A percentile compares a stretch with the other conserved stretches of the same genome.
phyloP scores from a whole-genome alignment of 805 yeast genomes.

The Cyberlindnera galapagoensis region DNA sequence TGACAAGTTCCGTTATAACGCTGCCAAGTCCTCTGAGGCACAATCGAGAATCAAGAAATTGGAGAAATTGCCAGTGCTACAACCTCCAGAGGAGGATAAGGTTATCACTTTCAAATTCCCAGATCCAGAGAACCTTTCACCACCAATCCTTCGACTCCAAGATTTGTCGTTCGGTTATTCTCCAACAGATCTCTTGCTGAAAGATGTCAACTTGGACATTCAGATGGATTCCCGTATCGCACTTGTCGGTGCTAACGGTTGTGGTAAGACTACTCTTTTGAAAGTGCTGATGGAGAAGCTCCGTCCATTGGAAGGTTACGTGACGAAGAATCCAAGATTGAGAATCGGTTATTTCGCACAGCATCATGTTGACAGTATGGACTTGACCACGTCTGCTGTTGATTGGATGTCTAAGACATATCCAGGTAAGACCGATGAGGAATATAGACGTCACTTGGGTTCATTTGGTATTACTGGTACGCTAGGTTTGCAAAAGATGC shows the following conservation, averaged over 20 bases:
- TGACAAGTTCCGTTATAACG: conserved; percentile 95
- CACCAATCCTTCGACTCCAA: conserved; percentile 86
- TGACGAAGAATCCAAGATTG: conserved; percentile 75
- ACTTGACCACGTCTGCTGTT: conserved; percentile 75
- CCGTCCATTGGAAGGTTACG: conserved; percentile 69
- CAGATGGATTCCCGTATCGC: conserved; percentile 95
- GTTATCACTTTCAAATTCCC: conserved; percentile 85
- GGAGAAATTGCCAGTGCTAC: conserved; percentile 88
- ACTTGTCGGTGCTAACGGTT: conserved; percentile 97
- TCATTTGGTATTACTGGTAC: conserved; percentile 97
- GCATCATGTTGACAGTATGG: conserved; percentile 98
- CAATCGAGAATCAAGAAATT: conserved; percentile 95
- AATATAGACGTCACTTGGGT: conserved; percentile 93
- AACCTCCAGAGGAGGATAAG: conserved; percentile 91
- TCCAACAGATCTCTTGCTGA: conserved; percentile 55
- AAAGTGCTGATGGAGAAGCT: conserved; percentile 78
- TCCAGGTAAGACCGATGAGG: conserved; percentile 95
- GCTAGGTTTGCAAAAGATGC: conserved; percentile 86
- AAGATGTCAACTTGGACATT: conserved; percentile 80
- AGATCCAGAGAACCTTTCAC: conserved; percentile 87
- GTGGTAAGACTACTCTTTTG: conserved; percentile 95
- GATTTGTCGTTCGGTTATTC: conserved; percentile 83
- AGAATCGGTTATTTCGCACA: conserved; percentile 97
- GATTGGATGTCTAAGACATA: conserved; percentile 85
- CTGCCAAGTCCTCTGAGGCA: conserved; percentile 96